These are phyloP conservation scores for Ustilago crameri DNA, from an alignment of 1,284 basidiomycete species.

Conservation along the genomic window DNA sequence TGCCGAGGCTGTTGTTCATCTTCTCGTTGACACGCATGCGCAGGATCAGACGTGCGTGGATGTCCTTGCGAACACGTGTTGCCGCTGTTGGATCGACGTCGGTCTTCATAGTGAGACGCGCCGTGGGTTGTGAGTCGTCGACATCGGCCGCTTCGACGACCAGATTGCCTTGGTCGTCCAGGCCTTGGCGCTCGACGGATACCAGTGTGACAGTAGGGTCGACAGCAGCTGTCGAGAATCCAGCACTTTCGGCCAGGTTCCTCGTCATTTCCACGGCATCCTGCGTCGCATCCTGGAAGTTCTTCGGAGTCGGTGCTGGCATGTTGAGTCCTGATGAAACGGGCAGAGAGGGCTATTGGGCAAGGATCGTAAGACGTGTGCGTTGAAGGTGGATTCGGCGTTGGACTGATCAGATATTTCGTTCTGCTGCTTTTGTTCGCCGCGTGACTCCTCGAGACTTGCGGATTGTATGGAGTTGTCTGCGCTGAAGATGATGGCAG, in stretches of 20 bases:
- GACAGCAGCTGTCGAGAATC: conserved; percentile 39
- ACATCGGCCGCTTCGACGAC: conserved; percentile 35
- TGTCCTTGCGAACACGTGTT: conserved; percentile 34
- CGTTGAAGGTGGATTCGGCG: too few relatives aligned
- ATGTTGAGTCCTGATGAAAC: conserved; percentile 32
- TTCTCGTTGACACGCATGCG: conserved; percentile 53
- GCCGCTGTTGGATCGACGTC: conserved; percentile 13
- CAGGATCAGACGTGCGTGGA: conserved; percentile 40
- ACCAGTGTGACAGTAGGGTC: conserved; percentile 30
- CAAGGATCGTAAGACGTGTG: too few relatives aligned
- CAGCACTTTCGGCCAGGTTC: conserved; percentile 19
- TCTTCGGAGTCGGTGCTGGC: conserved; percentile 31
- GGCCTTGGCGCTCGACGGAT: conserved; percentile 35
- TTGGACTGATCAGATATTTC: too few relatives aligned
- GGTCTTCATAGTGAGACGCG: conserved; percentile 27
- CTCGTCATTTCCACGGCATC: conserved; percentile 44
- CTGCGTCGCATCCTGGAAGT: conserved; percentile 41
- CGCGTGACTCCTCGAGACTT: too few relatives aligned
- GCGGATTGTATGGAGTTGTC: too few relatives aligned
- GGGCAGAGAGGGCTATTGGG: too few relatives aligned
- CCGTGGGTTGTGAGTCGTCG: conserved; percentile 27
- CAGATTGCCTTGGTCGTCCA: conserved; percentile 28
- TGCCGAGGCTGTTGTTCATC: conserved; percentile 58
- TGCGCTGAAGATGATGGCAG: too few relatives aligned
- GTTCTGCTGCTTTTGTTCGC: too few relatives aligned